Evolutionary conservation across 768 basidiomycete genomes (phyloP).

Genomic region (Boletus edulis): DNA sequence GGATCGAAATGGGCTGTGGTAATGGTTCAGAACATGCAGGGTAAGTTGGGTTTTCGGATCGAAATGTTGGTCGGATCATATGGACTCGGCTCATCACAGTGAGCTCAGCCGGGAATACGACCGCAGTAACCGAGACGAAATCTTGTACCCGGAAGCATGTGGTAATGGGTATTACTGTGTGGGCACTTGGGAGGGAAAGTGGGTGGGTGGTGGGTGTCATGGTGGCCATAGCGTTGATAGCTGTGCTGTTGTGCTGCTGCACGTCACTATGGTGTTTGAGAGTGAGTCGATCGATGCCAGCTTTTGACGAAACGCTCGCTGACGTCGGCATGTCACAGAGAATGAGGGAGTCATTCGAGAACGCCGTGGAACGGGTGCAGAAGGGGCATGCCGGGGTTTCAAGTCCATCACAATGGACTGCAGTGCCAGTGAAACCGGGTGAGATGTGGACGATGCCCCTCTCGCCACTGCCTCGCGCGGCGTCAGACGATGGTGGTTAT

Average conservation of each 20-base stretch:
- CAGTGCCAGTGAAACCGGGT: background rate
- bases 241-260: slow-evolving; percentile 52
- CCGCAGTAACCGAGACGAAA: slow-evolving; percentile 1
- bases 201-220: slow-evolving; percentile 62
- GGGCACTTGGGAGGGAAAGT: background rate
- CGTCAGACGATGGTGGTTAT: slow-evolving; percentile 5
- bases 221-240: slow-evolving; percentile 68
- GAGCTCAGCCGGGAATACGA: background rate
- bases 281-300: slow-evolving; percentile 38
- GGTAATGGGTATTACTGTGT: slow-evolving; percentile 2
- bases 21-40: slow-evolving; percentile 8
- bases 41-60: slow-evolving; percentile 7
- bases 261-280: slow-evolving; percentile 75
- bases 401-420: background rate
- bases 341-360: background rate
- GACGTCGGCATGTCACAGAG: slow-evolving; percentile 6
- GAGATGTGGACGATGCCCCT: slow-evolving; percentile 1
- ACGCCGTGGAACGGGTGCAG: background rate
- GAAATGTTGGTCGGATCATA: slow-evolving; percentile 1
- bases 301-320: background rate
- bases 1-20: slow-evolving; percentile 5
- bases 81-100: slow-evolving; percentile 6
- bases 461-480: slow-evolving; percentile 5
- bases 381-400: background rate
- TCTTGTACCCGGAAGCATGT: background rate